Conservation (phyloP, 352 stramenopile genomes). For the Globisporangium radiosum region DNA sequence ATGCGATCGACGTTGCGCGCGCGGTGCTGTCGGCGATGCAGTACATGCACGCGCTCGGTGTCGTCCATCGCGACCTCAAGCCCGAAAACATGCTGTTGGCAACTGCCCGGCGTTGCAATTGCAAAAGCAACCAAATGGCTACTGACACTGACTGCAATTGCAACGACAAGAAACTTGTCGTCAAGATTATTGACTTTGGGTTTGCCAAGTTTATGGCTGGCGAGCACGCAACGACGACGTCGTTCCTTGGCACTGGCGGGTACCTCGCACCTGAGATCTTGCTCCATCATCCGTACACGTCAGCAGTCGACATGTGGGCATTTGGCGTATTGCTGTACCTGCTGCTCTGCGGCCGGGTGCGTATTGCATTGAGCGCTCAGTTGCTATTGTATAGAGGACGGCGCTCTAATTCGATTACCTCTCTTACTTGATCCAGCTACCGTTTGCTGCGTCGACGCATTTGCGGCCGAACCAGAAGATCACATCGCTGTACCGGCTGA, state of each 20-base stretch:
- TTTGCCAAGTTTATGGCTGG: constrained; percentile 89
- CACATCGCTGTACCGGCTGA: constrained; percentile 53
- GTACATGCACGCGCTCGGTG: constrained; percentile 65
- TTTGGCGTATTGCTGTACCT: constrained; percentile 96
- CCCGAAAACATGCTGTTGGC: constrained; percentile 71
- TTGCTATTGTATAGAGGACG: background rate
- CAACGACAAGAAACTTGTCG: constrained; percentile 18
- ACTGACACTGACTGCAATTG: constrained; percentile 2
- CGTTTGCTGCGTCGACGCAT: constrained; percentile 54
- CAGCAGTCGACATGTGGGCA: constrained; percentile 95
- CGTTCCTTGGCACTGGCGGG: constrained; percentile 79
- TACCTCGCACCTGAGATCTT: constrained; percentile 98
- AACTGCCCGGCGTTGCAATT: background rate
- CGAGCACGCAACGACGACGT: constrained; percentile 47
- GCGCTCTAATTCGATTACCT: background rate
- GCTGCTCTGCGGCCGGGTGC: constrained; percentile 93
- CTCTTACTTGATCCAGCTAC: constrained; percentile 23
- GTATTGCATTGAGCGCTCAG: constrained; percentile 1
- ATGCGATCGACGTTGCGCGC: constrained; percentile 43
- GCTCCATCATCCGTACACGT: constrained; percentile 92
- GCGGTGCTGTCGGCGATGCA: constrained; percentile 63
- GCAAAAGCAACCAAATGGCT: background rate
- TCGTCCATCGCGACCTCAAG: constrained; percentile 74
- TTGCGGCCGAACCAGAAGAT: constrained; percentile 58
- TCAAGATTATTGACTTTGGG: constrained; percentile 99